These are phyloP conservation scores for Chlamydomonas urium DNA, from an alignment of 139 green algal species.

Conservation along the genomic window DNA sequence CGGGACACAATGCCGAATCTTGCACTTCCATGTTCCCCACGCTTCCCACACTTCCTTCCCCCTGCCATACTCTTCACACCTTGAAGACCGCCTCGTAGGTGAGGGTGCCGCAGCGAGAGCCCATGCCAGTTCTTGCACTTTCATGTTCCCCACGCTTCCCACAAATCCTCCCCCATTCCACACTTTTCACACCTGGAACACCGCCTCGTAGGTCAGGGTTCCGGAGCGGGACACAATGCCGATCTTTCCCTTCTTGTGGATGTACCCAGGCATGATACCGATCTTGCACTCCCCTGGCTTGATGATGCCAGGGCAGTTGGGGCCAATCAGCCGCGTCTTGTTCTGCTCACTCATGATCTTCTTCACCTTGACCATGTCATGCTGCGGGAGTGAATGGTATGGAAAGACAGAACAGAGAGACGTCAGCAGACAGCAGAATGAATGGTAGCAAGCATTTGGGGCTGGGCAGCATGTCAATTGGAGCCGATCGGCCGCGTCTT, in stretches of 20 bases:
- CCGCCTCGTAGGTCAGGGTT: slow-evolving; percentile 97
- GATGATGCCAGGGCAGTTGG: slow-evolving; percentile 98
- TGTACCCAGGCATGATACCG: slow-evolving; percentile 99
- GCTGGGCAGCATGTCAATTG: slow-evolving; percentile 98
- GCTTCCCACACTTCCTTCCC: no score
- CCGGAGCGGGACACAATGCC: slow-evolving; percentile 95
- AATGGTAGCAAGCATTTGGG: no score
- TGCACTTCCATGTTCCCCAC: no score
- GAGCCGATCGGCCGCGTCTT: slow-evolving; percentile 94
- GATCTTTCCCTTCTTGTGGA: slow-evolving; percentile 91
- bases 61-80: slow-evolving; percentile 87
- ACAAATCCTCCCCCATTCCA: no score
- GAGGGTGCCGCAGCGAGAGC: slow-evolving; percentile 95
- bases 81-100: slow-evolving; percentile 94
- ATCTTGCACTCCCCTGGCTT: slow-evolving; percentile 99
- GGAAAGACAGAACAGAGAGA: no score
- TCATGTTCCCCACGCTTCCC: no score
- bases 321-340: slow-evolving; percentile 92
- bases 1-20: no score
- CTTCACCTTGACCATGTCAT: slow-evolving; percentile 79
- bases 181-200: no score
- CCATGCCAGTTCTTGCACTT: slow-evolving; percentile 91
- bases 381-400: no score
- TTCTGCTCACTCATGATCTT: slow-evolving; percentile 79
- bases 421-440: no score